Base-by-base conservation (phyloP, 805 yeast genomes). In the Torulaspora microellipsoides region DNA sequence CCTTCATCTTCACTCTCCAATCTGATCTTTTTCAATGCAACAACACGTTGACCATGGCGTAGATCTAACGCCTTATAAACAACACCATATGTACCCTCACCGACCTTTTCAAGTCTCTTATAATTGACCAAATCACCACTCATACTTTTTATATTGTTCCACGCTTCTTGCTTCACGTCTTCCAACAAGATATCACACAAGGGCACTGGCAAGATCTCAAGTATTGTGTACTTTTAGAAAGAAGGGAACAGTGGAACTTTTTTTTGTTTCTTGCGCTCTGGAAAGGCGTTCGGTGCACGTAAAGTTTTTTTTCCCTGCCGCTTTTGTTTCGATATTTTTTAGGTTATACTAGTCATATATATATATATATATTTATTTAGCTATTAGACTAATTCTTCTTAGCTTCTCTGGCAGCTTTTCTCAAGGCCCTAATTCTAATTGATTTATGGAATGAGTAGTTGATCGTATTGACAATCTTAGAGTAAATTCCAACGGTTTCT, bases 21-120 rank as follows among this genome's bases (percentile, higher is more conserved):
- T 57, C 85, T 85, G 68, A 93, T 93, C 64, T 93, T 98, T 64
- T 93, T 93, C 57, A 93, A 72, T 0, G 99, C 99, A 14, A 93
- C 99, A 14, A 90, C 73, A 40, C 69, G 43, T 86, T 89, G 39
- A 89, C 96, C 25, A 90, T 83, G 57, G 82, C 79, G 49, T 86
- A 78, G 64, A 86, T 93, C 60, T 88, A 78, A 32, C 85, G 69
- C 99, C 59, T 91, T 93, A 71, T 91, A 93, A 28, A 93, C 99
- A n/a, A 96, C 95, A 56, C 99, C 99, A 68, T 93, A 93, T 0
- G 99, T 66, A 75, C 95, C 97, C 70, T 93, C 99, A 36, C 99
- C 99, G 40, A 93, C 87, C 67, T 93, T 93, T 65, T 93, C 99
- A 52, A 91, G 80, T 59, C 95, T 85, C 63, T 89, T 95, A 67